These are phyloP conservation scores for Pichia terricola DNA, from an alignment of 1,139 yeast species.

Conservation along the genomic window DNA sequence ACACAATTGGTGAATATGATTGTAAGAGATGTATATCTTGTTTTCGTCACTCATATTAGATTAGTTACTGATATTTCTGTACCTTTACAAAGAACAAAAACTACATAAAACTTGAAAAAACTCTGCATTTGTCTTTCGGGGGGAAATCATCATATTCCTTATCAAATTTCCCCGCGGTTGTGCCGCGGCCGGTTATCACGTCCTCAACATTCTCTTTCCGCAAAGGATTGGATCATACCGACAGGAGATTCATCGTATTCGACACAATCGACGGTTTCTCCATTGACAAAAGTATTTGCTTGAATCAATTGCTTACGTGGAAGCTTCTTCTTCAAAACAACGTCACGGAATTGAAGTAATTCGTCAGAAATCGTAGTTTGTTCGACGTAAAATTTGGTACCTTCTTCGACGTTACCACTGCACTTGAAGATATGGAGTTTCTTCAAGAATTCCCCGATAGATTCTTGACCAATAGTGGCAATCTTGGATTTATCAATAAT, in stretches of 20 bases:
- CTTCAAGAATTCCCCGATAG: slow-evolving; percentile 61
- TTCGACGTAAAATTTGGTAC: slow-evolving; percentile 51
- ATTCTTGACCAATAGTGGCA: slow-evolving; percentile 57
- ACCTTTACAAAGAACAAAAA: not conserved
- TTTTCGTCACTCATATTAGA: slow-evolving; percentile 4
- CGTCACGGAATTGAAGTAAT: slow-evolving; percentile 54
- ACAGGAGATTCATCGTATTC: slow-evolving; percentile 69
- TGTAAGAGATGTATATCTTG: slow-evolving; percentile 51
- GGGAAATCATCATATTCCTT: too few relatives aligned
- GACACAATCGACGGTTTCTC: slow-evolving; percentile 40
- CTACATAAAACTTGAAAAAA: too few relatives aligned
- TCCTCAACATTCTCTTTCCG: slow-evolving; percentile 40
- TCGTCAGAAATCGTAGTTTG: slow-evolving; percentile 62
- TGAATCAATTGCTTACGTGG: slow-evolving; percentile 82
- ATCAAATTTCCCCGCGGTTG: not conserved
- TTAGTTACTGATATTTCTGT: not conserved
- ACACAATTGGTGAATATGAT: slow-evolving; percentile 53
- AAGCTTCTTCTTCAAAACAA: slow-evolving; percentile 59
- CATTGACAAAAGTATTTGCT: slow-evolving; percentile 50
- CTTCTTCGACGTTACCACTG: slow-evolving; percentile 60
- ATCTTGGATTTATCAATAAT: slow-evolving; percentile 53
- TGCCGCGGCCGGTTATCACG: not conserved
- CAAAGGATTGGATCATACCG: slow-evolving; percentile 73
- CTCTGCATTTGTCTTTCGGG: too few relatives aligned
- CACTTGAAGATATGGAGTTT: slow-evolving; percentile 72